A percentile compares a stretch with the other conserved stretches of the same genome.
These are phyloP conservation scores for Cicer pinnatifidum DNA, from an alignment of 306 rosid species.

Conservation along the genomic window DNA sequence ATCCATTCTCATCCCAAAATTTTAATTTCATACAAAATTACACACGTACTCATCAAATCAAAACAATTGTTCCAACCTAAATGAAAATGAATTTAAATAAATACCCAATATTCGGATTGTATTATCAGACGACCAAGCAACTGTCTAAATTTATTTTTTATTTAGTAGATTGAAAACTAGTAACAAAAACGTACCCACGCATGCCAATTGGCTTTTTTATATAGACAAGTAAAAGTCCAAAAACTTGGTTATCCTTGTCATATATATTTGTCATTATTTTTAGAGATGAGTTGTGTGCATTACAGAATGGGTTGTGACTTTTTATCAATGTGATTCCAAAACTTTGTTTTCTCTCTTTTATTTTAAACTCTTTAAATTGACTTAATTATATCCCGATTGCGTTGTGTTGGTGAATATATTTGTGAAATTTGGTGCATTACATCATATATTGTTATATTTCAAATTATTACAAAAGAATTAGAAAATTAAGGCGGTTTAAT, in stretches of 20 bases:
- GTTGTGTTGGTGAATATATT: not conserved
- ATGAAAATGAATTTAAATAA: too few species aligned
- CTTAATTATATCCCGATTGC: not conserved
- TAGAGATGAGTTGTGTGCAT: not conserved
- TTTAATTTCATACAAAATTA: too few species aligned
- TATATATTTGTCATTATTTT: not conserved
- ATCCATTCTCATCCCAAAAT: rapidly evolving
- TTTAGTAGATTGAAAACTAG: not conserved
- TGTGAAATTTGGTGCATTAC: not conserved
- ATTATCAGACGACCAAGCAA: not conserved
- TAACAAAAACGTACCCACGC: not conserved
- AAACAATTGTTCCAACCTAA: too few species aligned
- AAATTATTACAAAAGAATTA: not conserved
- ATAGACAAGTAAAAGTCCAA: slow-evolving; percentile 8
- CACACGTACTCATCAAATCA: rapidly evolving
- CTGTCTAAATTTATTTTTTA: not conserved
- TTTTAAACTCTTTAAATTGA: slow-evolving; percentile 3
- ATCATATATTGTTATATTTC: not conserved
- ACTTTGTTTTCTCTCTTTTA: not conserved
- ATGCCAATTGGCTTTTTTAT: slow-evolving; percentile 14
- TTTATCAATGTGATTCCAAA: slow-evolving; percentile 1
- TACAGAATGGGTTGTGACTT: not conserved
- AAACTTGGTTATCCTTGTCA: not conserved
- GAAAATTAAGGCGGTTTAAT: not conserved
- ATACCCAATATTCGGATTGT: too few species aligned